Evolutionary conservation across 1,139 yeast species (phyloP), one percentile per base, ranked within the genome.

Genomic region (Geotrichum klebahnii): DNA sequence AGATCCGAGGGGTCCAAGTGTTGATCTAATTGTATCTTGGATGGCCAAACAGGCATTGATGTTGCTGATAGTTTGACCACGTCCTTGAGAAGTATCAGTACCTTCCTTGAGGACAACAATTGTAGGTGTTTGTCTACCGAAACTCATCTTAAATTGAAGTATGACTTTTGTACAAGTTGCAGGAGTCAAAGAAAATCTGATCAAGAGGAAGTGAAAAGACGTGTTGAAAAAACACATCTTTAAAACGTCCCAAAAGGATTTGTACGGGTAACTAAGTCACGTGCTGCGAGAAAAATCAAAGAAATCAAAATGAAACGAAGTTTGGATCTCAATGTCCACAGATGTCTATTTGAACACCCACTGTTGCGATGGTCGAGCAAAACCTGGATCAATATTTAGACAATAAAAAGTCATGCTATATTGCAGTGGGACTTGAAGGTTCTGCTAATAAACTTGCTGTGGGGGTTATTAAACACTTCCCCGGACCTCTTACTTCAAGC

Each of bases 81-180:
- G 81, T 36, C 99, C 99, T 68, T 92, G 99, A 12, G 96, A 86
- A 32, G 95, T 74, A 66, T 92, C 98, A 5, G 99, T 92, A 47
- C 99, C 99, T 69, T 92, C 99, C 66, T 90, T 90, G 57, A 92
- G 80, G 50, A 92, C 98, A 60, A 92, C 97, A 64, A 92, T 87
- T 31, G 98, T 92, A 49, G 98, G 98, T 37, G 97, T 84, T 68
- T 88, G 96, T 48, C 85, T 84, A 59, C 92, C 86, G 67, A 87
- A 87, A 64, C 86, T 84, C 96, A 89, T 89, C 53, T n/a, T 31
- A 36, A 6, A 24, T 23, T 20, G 14, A 24, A 22, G n/a, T 41
- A 19, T 23, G 32, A 33, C 17, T 23, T 22, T 33, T 32, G 46
- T 33, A 14, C 38, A 23, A 32, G 19, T 33, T 32, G 22, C 20